Evolutionary conservation across 176 grass and related monocot genomes (phyloP).

Genomic region (Triticum urartu): DNA sequence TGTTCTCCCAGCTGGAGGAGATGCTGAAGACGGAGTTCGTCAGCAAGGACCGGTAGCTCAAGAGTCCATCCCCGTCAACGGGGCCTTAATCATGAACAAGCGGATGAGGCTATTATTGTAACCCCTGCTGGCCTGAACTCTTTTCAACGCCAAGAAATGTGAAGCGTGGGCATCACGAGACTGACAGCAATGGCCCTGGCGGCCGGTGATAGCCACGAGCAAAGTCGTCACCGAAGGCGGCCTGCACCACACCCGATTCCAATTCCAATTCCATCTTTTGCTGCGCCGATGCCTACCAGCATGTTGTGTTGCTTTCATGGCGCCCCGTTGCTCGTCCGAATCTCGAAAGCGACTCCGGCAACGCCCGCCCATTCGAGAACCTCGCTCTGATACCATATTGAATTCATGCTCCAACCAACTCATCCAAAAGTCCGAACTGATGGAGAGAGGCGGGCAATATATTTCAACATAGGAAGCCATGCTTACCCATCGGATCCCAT

Average conservation of each 20-base stretch:
- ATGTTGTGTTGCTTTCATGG: neutral
- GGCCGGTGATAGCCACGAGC: neutral
- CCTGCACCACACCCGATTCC: neutral
- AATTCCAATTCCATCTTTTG: neutral
- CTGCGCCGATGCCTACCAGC: neutral
- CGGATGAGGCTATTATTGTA: neutral
- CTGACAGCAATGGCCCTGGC: neutral
- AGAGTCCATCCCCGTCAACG: neutral
- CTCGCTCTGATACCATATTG: neutral
- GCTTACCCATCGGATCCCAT: neutral
- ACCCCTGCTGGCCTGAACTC: neutral
- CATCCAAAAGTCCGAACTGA: too few relatives aligned
- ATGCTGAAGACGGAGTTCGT: conserved; percentile 49
- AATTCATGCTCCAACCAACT: too few relatives aligned
- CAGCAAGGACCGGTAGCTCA: conserved; percentile 34
- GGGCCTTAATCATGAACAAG: neutral
- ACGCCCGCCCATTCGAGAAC: neutral
- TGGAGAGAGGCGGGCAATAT: too few relatives aligned
- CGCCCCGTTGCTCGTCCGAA: neutral
- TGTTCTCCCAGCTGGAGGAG: conserved; percentile 67
- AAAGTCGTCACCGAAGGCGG: neutral
- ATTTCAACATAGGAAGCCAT: neutral
- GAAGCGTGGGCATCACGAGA: conserved; percentile 14
- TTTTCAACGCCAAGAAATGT: conserved; percentile 3
- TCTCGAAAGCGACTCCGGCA: neutral